Evolutionary conservation across 2,329 filamentous ascomycete species (phyloP).

Genomic region (Paramyrothecium roridum): DNA sequence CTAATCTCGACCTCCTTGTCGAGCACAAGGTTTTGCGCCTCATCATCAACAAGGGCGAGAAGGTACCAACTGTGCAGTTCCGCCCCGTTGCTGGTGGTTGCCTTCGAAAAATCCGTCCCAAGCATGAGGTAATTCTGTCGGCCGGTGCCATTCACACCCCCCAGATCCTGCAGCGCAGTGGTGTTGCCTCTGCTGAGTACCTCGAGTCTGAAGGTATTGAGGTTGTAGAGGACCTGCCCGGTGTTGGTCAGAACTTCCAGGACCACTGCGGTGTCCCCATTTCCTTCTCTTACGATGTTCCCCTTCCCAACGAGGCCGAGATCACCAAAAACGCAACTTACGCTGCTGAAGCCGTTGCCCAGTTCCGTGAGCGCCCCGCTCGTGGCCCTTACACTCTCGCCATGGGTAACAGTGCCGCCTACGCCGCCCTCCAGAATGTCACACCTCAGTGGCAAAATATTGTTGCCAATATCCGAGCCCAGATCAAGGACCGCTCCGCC

Average conservation of each 20-base stretch:
- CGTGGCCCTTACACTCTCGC: conserved; percentile 32
- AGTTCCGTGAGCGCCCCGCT: conserved; percentile 25
- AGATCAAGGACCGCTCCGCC: conserved; percentile 16
- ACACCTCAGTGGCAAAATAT: conserved; percentile 16
- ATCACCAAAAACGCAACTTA: conserved; percentile 24
- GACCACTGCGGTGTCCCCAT: conserved; percentile 42
- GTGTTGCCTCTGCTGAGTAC: conserved; percentile 23
- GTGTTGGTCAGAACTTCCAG: conserved; percentile 57
- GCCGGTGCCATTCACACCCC: conserved; percentile 48
- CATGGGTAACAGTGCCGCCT: conserved; percentile 25
- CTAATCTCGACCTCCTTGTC: conserved; percentile 20
- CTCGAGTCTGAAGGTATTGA: conserved; percentile 26
- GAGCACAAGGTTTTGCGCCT: conserved; percentile 24
- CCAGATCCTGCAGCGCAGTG: conserved; percentile 47
- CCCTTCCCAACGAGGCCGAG: conserved; percentile 12
- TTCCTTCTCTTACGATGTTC: conserved; percentile 10
- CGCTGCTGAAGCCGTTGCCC: conserved; percentile 23
- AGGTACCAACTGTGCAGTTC: conserved; percentile 14
- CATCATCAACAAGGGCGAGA: conserved; percentile 11
- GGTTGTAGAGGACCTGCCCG: conserved; percentile 36
- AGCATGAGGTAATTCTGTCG: conserved; percentile 41
- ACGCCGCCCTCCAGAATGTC: conserved; percentile 20
- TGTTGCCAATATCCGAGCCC: conserved; percentile 16
- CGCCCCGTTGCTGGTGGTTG: conserved; percentile 14
- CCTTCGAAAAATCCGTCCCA: conserved; percentile 12